Conservation (phyloP, 345 rosid species). For the Xanthoceras sorbifolium region DNA sequence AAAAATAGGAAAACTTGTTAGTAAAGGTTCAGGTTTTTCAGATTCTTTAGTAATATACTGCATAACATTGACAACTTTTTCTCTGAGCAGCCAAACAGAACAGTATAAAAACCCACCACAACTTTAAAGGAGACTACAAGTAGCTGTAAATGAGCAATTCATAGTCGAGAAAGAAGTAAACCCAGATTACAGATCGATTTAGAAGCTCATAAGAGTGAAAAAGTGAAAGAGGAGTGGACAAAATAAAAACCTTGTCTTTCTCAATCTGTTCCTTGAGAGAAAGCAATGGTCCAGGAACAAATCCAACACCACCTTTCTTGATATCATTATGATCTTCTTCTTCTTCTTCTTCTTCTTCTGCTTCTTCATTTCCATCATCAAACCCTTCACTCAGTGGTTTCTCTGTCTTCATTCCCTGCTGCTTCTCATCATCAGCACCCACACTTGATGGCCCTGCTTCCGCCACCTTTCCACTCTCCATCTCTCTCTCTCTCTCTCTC, state of each 20-base stretch:
- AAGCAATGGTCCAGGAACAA: constrained; percentile 52
- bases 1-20: not conserved
- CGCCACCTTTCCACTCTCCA: constrained; percentile 32
- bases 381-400: constrained; percentile 16
- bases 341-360: too few relatives aligned
- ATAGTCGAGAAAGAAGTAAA: not conserved
- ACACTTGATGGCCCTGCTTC: constrained; percentile 33
- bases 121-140: not conserved
- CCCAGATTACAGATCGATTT: not conserved
- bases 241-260: constrained; percentile 50
- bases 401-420: constrained; percentile 25
- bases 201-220: not conserved
- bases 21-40: not conserved
- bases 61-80: not conserved
- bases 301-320: constrained; percentile 33
- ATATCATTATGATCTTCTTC: constrained; percentile 23
- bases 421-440: constrained; percentile 13
- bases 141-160: not conserved
- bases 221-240: not conserved
- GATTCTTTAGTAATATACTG: not conserved
- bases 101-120: not conserved
- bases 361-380: constrained; percentile 20
- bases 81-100: constrained; percentile 11
- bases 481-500: constrained; percentile 20
- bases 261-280: constrained; percentile 65